These are phyloP conservation scores for Trametes polyzona DNA, from an alignment of 1,284 basidiomycete genomes.

Conservation along the genomic window DNA sequence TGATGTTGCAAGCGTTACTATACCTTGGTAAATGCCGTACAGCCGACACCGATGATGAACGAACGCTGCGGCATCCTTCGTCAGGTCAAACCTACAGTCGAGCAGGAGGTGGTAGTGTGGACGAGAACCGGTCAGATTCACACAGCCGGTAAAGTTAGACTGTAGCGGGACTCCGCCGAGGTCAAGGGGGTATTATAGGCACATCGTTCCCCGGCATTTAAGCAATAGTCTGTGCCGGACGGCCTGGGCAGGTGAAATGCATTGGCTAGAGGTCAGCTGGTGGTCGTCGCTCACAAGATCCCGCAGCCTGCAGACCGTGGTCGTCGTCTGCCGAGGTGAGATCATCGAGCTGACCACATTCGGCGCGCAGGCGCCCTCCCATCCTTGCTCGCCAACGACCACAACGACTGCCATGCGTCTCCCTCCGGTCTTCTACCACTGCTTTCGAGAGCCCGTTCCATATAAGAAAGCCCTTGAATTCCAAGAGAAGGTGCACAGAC, in stretches of 20 bases:
- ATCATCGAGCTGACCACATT: neutral
- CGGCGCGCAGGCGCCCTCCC: neutral
- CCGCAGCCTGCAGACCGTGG: neutral
- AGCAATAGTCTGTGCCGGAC: neutral
- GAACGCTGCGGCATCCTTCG: slow-evolving; percentile 46
- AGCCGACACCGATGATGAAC: slow-evolving; percentile 79
- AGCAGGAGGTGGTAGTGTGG: too few species aligned
- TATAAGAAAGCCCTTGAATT: slow-evolving; percentile 72
- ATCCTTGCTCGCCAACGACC: neutral
- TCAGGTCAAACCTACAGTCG: neutral
- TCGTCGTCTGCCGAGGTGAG: neutral
- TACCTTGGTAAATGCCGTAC: slow-evolving; percentile 83
- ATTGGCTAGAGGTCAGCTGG: slow-evolving; percentile 4
- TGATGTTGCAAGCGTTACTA: slow-evolving; percentile 2
- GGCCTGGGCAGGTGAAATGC: neutral
- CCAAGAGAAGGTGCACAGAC: slow-evolving; percentile 69
- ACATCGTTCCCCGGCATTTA: neutral
- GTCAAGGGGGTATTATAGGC: neutral
- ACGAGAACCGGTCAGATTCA: too few species aligned
- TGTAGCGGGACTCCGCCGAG: neutral
- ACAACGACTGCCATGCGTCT: slow-evolving; percentile 17
- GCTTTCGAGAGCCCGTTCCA: slow-evolving; percentile 74
- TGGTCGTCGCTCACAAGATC: neutral
- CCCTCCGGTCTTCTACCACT: slow-evolving; percentile 77
- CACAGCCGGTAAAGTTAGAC: too few species aligned